Evolutionary conservation across 2,329 filamentous ascomycete species (phyloP).

Genomic region (Graphium sp.): DNA sequence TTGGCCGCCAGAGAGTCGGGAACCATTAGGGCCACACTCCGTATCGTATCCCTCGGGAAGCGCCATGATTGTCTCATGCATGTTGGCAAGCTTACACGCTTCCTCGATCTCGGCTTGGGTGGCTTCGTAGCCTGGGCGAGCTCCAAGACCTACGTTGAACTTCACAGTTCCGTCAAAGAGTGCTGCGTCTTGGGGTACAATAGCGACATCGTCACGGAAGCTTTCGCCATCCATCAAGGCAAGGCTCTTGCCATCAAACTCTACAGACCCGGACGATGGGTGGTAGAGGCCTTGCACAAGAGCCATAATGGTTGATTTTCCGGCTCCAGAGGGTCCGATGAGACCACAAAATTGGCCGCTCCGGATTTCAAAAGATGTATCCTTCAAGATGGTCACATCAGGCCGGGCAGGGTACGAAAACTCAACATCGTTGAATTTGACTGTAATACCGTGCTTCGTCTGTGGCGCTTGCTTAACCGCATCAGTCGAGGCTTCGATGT

Average conservation of each 20-base stretch:
- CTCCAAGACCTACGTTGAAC: slow-evolving; percentile 39
- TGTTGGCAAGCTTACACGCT: slow-evolving; percentile 51
- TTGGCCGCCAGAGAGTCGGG: slow-evolving; percentile 62
- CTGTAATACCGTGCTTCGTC: slow-evolving; percentile 19
- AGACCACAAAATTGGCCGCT: slow-evolving; percentile 46
- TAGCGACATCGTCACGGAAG: slow-evolving; percentile 34
- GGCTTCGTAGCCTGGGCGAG: slow-evolving; percentile 33
- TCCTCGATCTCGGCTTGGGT: slow-evolving; percentile 45
- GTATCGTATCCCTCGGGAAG: slow-evolving; percentile 52
- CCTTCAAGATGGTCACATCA: slow-evolving; percentile 36
- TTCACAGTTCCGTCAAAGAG: slow-evolving; percentile 37
- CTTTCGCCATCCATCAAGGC: slow-evolving; percentile 19
- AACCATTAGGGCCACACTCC: slow-evolving; percentile 53
- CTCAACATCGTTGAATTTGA: slow-evolving; percentile 39
- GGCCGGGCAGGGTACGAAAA: slow-evolving; percentile 52
- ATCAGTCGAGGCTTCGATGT: slow-evolving; percentile 21
- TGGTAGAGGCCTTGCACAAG: slow-evolving; percentile 32
- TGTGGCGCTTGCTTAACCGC: slow-evolving; percentile 8
- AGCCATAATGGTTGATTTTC: slow-evolving; percentile 49
- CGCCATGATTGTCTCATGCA: slow-evolving; percentile 48
- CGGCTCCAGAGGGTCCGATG: slow-evolving; percentile 48
- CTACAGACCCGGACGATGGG: slow-evolving; percentile 20
- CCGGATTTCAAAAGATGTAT: slow-evolving; percentile 36
- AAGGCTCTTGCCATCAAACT: slow-evolving; percentile 29
- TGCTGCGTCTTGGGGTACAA: slow-evolving; percentile 41